Evolutionary conservation across 768 basidiomycete genomes (phyloP).

Genomic region (Amanita jacksonii): DNA sequence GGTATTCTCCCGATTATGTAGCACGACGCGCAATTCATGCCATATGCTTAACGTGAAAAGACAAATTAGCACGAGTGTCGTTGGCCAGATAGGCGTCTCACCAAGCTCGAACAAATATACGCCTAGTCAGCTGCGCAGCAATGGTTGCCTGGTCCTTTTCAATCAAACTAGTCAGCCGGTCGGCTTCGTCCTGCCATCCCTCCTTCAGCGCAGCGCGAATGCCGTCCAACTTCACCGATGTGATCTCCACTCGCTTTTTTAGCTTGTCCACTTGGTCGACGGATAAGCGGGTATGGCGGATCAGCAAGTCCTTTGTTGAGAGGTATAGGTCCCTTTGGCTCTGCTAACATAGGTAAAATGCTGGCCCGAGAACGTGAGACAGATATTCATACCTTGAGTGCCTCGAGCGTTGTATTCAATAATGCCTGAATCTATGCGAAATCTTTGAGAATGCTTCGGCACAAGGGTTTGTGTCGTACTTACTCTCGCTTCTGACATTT

Average conservation of each 20-base stretch:
- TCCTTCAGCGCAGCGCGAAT: constrained; percentile 65
- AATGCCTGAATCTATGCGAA: constrained; percentile 47
- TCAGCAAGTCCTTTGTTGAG: constrained; percentile 78
- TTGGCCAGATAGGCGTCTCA: too few relatives aligned
- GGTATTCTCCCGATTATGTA: constrained; percentile 85
- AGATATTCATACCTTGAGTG: constrained; percentile 49
- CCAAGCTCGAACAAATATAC: constrained; percentile 86
- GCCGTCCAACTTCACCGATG: constrained; percentile 66
- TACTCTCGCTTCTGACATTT: constrained; percentile 66
- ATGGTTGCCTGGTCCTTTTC: constrained; percentile 86
- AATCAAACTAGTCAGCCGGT: constrained; percentile 57
- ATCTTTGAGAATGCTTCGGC: constrained; percentile 5
- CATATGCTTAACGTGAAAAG: too few relatives aligned
- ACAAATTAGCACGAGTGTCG: too few relatives aligned
- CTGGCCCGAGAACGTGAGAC: not conserved
- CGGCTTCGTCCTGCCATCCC: constrained; percentile 81
- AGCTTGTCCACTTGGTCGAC: constrained; percentile 83
- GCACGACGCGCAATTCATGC: constrained; percentile 89
- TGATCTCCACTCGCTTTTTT: constrained; percentile 76
- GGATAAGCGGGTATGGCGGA: constrained; percentile 82
- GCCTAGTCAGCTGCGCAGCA: constrained; percentile 58
- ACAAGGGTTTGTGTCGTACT: constrained; percentile 16
- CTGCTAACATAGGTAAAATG: constrained; percentile 29
- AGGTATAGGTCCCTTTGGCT: constrained; percentile 79
- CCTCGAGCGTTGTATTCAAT: constrained; percentile 62